Evolutionary conservation across 305 asterid genomes (phyloP), one percentile per base, ranked within the genome.

Genomic region (Stenogyne calaminthoides): DNA sequence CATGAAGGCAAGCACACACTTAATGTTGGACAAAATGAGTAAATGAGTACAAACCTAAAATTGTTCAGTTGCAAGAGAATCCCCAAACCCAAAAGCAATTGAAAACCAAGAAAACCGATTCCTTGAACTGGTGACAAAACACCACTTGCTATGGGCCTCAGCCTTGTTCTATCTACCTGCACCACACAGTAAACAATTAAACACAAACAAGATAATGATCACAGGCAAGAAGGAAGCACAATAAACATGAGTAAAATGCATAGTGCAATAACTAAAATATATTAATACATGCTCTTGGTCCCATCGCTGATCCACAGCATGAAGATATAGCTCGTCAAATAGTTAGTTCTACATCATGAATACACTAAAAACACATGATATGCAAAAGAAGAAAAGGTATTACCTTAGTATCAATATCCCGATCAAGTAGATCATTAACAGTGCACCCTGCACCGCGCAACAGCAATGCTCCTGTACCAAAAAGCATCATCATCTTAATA

Each of bases 391-490:
- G 59, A 49, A 20, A n/a, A 7, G 20, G 25, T 12, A 19, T 80
- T 70, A 85, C 96, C 97, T 89, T 89, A 10, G 86, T 84, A 80
- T 94, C 98, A 55, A 94, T 91, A 82, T 94, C 98, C 55, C 88
- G 87, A 80, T 94, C 98, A 56, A 91, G 88, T 36, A 94, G 88
- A 88, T 94, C 98, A 78, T 94, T 94, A n/a, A 88, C 1, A 1
- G 97, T 91, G 81, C 98, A 94, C 39, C 97, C 97, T 16, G 98
- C 98, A 63, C 97, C 98, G 44, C 98, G 96, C 84, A 94, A 80
- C 60, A 91, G 84, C 79, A 91, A 81, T 15, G 97, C 93, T 71
- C 98, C 97, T 3, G 86, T 87, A 75, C 96, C 96, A 77, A 94
- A 94, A 76, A 94, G 81, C 69, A 85, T 67, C 90, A 91, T 83